phyloP scores from a whole-genome alignment of 176 grass and related monocot genomes.

The Avena sativa region DNA sequence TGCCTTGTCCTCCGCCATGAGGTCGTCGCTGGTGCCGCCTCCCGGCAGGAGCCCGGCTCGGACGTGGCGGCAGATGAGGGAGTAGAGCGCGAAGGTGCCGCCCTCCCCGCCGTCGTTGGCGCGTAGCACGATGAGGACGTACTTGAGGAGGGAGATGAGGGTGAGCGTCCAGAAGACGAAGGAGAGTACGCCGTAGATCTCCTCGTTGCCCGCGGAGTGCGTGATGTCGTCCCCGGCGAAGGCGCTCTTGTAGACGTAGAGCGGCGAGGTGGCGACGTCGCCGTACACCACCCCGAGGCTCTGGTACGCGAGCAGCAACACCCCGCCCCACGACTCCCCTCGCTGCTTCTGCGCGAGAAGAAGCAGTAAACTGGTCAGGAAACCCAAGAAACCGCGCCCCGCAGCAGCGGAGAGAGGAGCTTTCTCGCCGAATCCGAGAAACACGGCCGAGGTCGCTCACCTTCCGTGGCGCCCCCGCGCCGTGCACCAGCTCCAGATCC shows the following conservation, averaged over 20 bases:
- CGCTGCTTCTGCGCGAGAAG: constrained; percentile 34
- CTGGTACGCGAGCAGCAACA: constrained; percentile 88
- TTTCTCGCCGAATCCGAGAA: neutral
- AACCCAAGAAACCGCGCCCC: neutral
- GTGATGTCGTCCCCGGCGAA: constrained; percentile 86
- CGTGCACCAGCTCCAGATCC: constrained; percentile 67
- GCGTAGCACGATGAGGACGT: constrained; percentile 91
- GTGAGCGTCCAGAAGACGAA: constrained; percentile 99
- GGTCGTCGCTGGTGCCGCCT: constrained; percentile 66
- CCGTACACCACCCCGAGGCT: constrained; percentile 97
- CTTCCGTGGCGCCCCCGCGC: constrained; percentile 46
- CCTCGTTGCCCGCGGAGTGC: constrained; percentile 90
- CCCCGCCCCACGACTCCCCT: constrained; percentile 72
- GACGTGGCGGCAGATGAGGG: constrained; percentile 94
- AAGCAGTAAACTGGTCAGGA: neutral
- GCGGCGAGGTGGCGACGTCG: constrained; percentile 92
- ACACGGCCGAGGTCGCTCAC: constrained; percentile 35
- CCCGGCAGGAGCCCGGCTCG: constrained; percentile 74
- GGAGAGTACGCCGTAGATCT: constrained; percentile 98
- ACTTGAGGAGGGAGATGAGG: constrained; percentile 87
- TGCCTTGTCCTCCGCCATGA: constrained; percentile 49
- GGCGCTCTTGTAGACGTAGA: constrained; percentile 94
- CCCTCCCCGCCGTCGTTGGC: constrained; percentile 96
- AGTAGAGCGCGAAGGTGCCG: constrained; percentile 97
- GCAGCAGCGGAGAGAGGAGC: neutral